These are phyloP conservation scores for Fonsecaea nubica DNA, from an alignment of 2,329 filamentous ascomycete species.

Conservation along the genomic window DNA sequence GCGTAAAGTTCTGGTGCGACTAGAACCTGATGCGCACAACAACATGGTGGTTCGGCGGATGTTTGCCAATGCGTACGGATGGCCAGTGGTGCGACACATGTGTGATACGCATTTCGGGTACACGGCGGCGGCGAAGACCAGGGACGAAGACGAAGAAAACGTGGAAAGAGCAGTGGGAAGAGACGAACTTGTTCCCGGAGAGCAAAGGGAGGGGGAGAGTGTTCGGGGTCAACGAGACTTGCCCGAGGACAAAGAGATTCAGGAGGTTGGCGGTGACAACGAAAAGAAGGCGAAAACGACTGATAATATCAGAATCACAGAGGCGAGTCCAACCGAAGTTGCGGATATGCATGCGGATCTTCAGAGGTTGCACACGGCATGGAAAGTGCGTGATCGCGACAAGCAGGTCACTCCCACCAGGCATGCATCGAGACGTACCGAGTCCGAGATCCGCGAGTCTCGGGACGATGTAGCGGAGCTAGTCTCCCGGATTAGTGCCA, in stretches of 20 bases:
- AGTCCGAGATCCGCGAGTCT: slow-evolving; percentile 39
- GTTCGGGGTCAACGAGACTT: slow-evolving; percentile 54
- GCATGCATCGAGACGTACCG: slow-evolving; percentile 29
- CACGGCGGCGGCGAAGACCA: slow-evolving; percentile 67
- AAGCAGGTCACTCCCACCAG: not conserved
- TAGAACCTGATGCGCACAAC: slow-evolving; percentile 97
- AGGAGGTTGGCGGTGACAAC: slow-evolving; percentile 7
- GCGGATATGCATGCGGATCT: slow-evolving; percentile 20
- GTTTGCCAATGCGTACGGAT: slow-evolving; percentile 97
- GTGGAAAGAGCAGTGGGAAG: slow-evolving; percentile 71
- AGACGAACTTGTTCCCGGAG: slow-evolving; percentile 59
- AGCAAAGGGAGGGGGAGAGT: slow-evolving; percentile 65
- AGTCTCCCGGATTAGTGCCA: slow-evolving; percentile 34
- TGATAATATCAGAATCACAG: slow-evolving; percentile 18
- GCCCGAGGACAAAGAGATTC: slow-evolving; percentile 35
- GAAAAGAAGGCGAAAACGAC: slow-evolving; percentile 11
- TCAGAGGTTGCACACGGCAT: slow-evolving; percentile 26
- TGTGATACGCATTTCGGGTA: slow-evolving; percentile 94
- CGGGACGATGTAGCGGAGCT: slow-evolving; percentile 45
- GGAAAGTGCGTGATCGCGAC: slow-evolving; percentile 20
- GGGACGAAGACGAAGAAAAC: slow-evolving; percentile 71
- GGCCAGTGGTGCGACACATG: slow-evolving; percentile 94
- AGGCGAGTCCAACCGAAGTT: slow-evolving; percentile 10
- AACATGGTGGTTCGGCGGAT: slow-evolving; percentile 96
- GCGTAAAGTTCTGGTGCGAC: slow-evolving; percentile 93